Conservation (phyloP, 768 basidiomycete genomes). For the Naganishia onofrii region DNA sequence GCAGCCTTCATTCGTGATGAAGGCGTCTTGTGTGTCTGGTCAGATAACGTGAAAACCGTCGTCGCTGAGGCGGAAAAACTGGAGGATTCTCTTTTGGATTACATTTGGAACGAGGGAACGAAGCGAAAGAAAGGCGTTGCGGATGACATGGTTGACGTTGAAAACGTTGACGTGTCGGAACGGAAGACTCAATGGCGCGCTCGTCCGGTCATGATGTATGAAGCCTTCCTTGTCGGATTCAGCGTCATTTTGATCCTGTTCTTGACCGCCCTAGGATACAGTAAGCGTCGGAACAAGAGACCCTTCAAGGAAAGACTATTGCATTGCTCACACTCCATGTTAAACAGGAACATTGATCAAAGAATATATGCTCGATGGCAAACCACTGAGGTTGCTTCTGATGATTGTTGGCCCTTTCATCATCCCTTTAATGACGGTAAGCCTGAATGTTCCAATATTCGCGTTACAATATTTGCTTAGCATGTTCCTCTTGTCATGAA, state of each 20-base stretch:
- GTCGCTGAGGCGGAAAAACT: constrained; percentile 56
- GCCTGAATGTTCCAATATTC: not conserved
- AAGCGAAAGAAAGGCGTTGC: constrained; percentile 17
- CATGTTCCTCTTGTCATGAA: not conserved
- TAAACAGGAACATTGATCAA: constrained; percentile 59
- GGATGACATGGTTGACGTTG: not conserved
- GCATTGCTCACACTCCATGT: not conserved
- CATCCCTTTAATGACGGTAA: not conserved
- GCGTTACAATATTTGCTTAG: not conserved
- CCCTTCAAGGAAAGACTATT: constrained; percentile 26
- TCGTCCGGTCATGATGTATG: constrained; percentile 44
- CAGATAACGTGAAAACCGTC: constrained; percentile 73
- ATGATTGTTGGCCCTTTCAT: constrained; percentile 64
- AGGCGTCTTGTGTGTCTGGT: constrained; percentile 81
- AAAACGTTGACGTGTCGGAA: not conserved
- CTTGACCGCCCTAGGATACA: constrained; percentile 46
- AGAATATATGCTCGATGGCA: constrained; percentile 68
- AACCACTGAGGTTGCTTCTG: constrained; percentile 66
- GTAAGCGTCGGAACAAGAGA: constrained; percentile 59
- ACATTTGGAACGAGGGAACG: constrained; percentile 54
- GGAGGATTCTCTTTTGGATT: not conserved
- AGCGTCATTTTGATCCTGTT: constrained; percentile 40
- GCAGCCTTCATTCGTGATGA: constrained; percentile 85
- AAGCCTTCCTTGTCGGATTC: constrained; percentile 44
- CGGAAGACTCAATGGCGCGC: not conserved